Conservation (phyloP, 805 yeast species). For the Ogataea neopini region DNA sequence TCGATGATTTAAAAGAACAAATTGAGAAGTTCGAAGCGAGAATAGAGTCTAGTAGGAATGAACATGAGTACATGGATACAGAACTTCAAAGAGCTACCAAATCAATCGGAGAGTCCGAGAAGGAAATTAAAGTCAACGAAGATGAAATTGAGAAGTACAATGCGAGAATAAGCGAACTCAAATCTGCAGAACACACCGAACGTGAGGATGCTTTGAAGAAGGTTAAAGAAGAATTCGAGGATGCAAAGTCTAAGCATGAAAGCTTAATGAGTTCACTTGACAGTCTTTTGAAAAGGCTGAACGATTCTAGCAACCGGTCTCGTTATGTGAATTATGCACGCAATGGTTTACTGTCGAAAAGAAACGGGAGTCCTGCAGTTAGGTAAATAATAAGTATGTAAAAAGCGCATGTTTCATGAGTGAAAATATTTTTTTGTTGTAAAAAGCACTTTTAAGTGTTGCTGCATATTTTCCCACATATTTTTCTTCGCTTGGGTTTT, state of each 20-base stretch:
- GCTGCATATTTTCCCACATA: background rate
- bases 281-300: conserved; percentile 20
- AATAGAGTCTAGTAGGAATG: conserved; percentile 51
- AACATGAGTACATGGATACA: conserved; percentile 60
- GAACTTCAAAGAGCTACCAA: conserved; percentile 57
- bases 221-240: conserved; percentile 12
- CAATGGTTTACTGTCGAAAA: conserved; percentile 24
- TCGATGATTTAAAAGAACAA: conserved; percentile 48
- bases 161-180: conserved; percentile 9
- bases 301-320: conserved; percentile 24
- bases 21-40: conserved; percentile 45
- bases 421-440: too few species aligned
- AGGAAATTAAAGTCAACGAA: conserved; percentile 28
- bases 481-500: background rate
- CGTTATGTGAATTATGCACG: conserved; percentile 30
- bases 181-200: conserved; percentile 4
- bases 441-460: too few species aligned
- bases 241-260: conserved; percentile 12
- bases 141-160: conserved; percentile 9
- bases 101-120: conserved; percentile 48
- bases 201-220: conserved; percentile 9
- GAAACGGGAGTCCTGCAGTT: conserved; percentile 21
- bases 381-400: conserved; percentile 8
- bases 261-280: conserved; percentile 16
- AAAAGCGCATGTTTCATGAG: background rate